Percentiles rank a stretch among this genome's conserved stretches.
These are phyloP conservation scores for Thyridium curvatum DNA, from an alignment of 2,329 filamentous ascomycete species.

Conservation along the genomic window DNA sequence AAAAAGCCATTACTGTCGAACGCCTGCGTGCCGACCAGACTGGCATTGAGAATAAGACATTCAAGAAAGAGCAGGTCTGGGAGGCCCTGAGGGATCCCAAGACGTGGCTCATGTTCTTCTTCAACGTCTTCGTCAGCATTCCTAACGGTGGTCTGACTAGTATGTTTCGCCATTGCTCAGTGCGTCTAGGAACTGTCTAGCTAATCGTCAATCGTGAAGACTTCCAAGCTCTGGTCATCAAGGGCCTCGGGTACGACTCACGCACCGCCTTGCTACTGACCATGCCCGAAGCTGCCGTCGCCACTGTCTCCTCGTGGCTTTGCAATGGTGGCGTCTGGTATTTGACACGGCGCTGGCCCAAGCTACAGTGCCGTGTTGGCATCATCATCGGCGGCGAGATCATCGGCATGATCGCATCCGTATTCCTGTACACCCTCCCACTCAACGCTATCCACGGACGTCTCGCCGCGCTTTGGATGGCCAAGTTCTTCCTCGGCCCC, in stretches of 20 bases:
- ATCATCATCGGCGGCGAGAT: too few relatives aligned
- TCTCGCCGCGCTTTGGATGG: constrained; percentile 24
- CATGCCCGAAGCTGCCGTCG: constrained; percentile 22
- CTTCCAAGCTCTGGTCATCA: too few relatives aligned
- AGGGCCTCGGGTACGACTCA: too few relatives aligned
- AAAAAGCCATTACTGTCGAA: constrained; percentile 48
- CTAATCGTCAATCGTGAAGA: too few relatives aligned
- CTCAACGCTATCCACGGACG: constrained; percentile 4
- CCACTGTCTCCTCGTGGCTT: constrained; percentile 10
- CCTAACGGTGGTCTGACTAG: constrained; percentile 29
- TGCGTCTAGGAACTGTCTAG: too few relatives aligned
- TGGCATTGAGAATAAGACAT: constrained; percentile 16
- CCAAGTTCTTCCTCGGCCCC: constrained; percentile 19
- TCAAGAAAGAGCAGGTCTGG: constrained; percentile 14
- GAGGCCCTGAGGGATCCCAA: constrained; percentile 40
- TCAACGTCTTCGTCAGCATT: constrained; percentile 10
- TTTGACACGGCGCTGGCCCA: too few relatives aligned
- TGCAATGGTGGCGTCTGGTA: too few relatives aligned
- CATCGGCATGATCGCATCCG: too few relatives aligned
- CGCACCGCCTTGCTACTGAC: too few relatives aligned
- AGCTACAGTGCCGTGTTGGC: too few relatives aligned
- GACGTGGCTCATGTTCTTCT: constrained; percentile 52
- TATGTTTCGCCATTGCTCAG: too few relatives aligned
- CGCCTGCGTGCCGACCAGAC: constrained; percentile 28
- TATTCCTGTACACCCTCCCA: too few relatives aligned